phyloP scores from a whole-genome alignment of 2,329 filamentous ascomycete species.

The Colletotrichum chrysophilum region DNA sequence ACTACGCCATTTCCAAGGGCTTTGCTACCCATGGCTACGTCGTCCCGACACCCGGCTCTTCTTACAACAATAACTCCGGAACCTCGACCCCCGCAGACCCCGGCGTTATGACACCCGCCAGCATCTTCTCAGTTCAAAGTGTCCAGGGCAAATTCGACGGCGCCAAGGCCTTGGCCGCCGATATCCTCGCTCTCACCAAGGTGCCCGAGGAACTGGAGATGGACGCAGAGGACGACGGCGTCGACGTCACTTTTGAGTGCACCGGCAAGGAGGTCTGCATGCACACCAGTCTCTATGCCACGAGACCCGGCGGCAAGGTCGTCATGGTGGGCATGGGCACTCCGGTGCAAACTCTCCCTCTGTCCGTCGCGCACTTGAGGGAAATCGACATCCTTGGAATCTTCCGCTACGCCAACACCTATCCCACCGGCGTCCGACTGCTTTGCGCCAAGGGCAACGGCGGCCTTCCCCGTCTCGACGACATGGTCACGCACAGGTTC shows the following conservation, averaged over 20 bases:
- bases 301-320: slow-evolving; percentile 72
- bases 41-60: slow-evolving; percentile 52
- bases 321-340: slow-evolving; percentile 83
- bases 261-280: slow-evolving; percentile 78
- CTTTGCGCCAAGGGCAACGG: slow-evolving; percentile 51
- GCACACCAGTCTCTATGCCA: slow-evolving; percentile 76
- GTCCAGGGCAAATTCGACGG: slow-evolving; percentile 56
- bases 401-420: slow-evolving; percentile 77
- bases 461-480: slow-evolving; percentile 66
- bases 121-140: slow-evolving; percentile 49
- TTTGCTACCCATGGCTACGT: slow-evolving; percentile 67
- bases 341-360: slow-evolving; percentile 75
- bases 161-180: slow-evolving; percentile 53
- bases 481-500: slow-evolving; percentile 77
- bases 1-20: slow-evolving; percentile 62
- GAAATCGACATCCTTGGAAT: slow-evolving; percentile 82
- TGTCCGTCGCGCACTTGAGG: slow-evolving; percentile 74
- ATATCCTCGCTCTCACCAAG: slow-evolving; percentile 50
- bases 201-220: slow-evolving; percentile 30
- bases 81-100: slow-evolving; percentile 50
- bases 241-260: slow-evolving; percentile 77
- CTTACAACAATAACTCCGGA: slow-evolving; percentile 45
- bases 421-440: slow-evolving; percentile 71
- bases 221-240: slow-evolving; percentile 63
- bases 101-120: slow-evolving; percentile 48